Percentiles rank a stretch among this genome's conserved stretches.
Evolutionary conservation across 1,284 basidiomycete species (phyloP).

Genomic region (Wolfiporia cocos): DNA sequence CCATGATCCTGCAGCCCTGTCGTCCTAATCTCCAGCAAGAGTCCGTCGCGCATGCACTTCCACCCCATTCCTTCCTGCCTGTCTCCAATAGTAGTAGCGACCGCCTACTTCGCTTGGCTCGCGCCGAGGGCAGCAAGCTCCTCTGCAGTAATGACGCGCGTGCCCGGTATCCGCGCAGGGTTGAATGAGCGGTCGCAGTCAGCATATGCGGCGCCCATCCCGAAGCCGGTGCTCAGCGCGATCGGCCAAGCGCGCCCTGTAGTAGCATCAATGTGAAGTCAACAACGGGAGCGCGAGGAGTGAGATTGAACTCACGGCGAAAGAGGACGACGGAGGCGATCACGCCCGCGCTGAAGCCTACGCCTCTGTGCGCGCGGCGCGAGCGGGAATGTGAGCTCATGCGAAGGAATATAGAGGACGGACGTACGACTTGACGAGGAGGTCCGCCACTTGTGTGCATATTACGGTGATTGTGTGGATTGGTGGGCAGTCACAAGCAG

Average conservation of each 20-base stretch:
- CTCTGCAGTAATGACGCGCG: slow-evolving; percentile 55
- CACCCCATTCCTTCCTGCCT: not conserved
- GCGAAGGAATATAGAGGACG: slow-evolving; percentile 1
- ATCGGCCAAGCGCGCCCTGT: slow-evolving; percentile 96
- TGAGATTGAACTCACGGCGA: slow-evolving; percentile 66
- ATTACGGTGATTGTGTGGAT: no score
- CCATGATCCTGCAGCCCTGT: not conserved
- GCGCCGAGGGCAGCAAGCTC: slow-evolving; percentile 9
- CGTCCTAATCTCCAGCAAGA: not conserved
- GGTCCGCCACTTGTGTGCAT: slow-evolving; percentile 55
- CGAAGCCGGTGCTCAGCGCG: slow-evolving; percentile 89
- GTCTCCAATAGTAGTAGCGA: not conserved
- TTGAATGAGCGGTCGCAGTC: slow-evolving; percentile 98
- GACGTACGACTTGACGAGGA: slow-evolving; percentile 72
- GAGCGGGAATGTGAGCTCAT: not conserved
- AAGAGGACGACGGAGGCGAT: slow-evolving; percentile 93
- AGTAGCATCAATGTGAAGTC: not conserved
- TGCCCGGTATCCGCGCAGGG: slow-evolving; percentile 88
- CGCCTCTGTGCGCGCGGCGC: slow-evolving; percentile 52
- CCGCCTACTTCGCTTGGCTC: slow-evolving; percentile 17
- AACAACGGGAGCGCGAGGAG: not conserved
- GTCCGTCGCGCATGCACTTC: not conserved
- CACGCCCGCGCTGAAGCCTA: slow-evolving; percentile 93
- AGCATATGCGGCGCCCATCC: slow-evolving; percentile 83
- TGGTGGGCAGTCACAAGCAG: not conserved